Percentiles rank a stretch among this genome's conserved stretches.
These are phyloP conservation scores for Gamarada debralockiae DNA, from an alignment of 495 filamentous ascomycete species.

Conservation along the genomic window DNA sequence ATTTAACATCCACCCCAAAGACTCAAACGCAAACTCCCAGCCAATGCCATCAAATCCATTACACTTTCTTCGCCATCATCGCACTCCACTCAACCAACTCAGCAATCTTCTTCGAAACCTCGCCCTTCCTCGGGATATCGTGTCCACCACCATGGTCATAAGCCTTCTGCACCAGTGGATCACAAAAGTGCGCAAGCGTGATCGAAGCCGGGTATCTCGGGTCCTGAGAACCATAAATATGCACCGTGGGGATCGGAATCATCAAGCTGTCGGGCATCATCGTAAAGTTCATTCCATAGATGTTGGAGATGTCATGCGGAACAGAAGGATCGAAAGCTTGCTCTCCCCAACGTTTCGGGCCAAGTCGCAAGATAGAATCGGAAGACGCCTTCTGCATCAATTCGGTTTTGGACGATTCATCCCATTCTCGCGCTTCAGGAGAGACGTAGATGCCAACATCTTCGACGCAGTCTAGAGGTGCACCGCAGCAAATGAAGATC, in stretches of 20 bases:
- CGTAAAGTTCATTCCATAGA: slow-evolving; percentile 51
- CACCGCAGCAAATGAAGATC: slow-evolving; percentile 55
- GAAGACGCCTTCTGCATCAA: slow-evolving; percentile 17
- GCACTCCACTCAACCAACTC: slow-evolving; percentile 9
- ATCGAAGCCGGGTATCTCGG: slow-evolving; percentile 50
- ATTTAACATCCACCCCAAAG: too few relatives aligned
- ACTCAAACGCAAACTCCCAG: too few relatives aligned
- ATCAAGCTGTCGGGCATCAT: slow-evolving; percentile 31
- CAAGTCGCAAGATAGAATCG: slow-evolving; percentile 12
- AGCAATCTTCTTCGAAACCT: slow-evolving; percentile 33
- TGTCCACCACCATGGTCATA: slow-evolving; percentile 54
- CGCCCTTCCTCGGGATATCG: slow-evolving; percentile 44
- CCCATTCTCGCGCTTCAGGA: slow-evolving; percentile 30
- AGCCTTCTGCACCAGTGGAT: slow-evolving; percentile 30
- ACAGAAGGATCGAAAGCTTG: slow-evolving; percentile 24
- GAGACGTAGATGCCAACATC: slow-evolving; percentile 48
- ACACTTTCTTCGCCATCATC: background rate
- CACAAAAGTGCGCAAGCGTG: slow-evolving; percentile 53
- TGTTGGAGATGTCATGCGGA: slow-evolving; percentile 24
- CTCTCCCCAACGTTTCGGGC: slow-evolving; percentile 29
- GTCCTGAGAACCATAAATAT: slow-evolving; percentile 57
- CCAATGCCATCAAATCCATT: too few relatives aligned
- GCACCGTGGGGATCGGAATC: slow-evolving; percentile 57
- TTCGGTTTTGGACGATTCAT: slow-evolving; percentile 19
- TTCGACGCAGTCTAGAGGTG: slow-evolving; percentile 44